Evolutionary conservation across 2,329 filamentous ascomycete species (phyloP).

Genomic region (Pseudocercospora fuligena): DNA sequence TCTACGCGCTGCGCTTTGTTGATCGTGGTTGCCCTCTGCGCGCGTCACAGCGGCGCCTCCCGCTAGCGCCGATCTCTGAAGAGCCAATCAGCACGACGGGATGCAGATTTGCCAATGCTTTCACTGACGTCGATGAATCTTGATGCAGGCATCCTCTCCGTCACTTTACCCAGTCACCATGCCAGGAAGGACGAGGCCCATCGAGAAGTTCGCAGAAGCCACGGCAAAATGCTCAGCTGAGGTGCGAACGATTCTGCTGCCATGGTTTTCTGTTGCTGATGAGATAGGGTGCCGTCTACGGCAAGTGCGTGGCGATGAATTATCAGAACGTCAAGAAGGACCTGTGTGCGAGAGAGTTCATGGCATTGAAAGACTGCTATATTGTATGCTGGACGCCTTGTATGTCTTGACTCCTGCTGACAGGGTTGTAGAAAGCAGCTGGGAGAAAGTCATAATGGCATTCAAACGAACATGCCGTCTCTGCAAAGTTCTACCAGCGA

Average conservation of each 20-base stretch:
- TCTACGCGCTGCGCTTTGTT: constrained; percentile 15
- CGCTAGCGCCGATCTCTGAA: background rate
- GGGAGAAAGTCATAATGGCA: constrained; percentile 29
- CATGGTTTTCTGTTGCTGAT: constrained; percentile 10
- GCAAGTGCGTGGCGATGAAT: constrained; percentile 87
- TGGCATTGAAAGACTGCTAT: constrained; percentile 85
- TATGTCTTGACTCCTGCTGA: background rate
- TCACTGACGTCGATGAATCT: constrained; percentile 14
- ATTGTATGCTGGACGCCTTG: constrained; percentile 60
- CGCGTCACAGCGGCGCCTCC: background rate
- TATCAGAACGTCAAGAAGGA: constrained; percentile 91
- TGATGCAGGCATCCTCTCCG: background rate
- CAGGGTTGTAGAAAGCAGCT: constrained; percentile 33
- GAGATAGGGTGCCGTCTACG: constrained; percentile 74
- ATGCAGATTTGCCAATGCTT: background rate
- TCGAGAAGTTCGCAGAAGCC: constrained; percentile 71
- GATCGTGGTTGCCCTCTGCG: constrained; percentile 6
- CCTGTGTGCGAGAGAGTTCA: constrained; percentile 85
- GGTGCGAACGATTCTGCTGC: constrained; percentile 49
- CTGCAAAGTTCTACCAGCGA: too few species aligned
- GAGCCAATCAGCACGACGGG: background rate
- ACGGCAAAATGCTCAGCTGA: constrained; percentile 69
- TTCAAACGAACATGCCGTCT: background rate
- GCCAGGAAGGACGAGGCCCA: constrained; percentile 61
- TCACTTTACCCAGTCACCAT: constrained; percentile 30